Conservation (phyloP, 2,329 filamentous ascomycete genomes). For the Paraphoma chrysanthemicola region DNA sequence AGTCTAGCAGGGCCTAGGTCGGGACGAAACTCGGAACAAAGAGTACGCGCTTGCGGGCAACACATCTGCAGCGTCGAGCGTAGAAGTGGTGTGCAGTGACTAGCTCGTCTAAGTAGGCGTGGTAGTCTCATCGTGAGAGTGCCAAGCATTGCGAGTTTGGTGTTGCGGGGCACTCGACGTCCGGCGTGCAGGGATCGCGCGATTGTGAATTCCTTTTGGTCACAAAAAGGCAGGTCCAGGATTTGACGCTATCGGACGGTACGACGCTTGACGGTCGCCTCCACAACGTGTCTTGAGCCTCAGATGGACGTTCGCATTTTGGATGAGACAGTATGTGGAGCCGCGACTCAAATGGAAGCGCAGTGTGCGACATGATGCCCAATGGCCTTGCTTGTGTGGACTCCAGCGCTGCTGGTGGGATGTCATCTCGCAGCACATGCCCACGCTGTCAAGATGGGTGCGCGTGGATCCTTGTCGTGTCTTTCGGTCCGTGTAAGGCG, state of each 20-base stretch:
- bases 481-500: conserved; percentile 21
- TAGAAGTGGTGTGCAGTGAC: background rate
- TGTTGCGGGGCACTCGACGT: conserved; percentile 38
- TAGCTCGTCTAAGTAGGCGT: background rate
- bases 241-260: conserved; percentile 1
- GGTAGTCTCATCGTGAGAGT: conserved; percentile 18
- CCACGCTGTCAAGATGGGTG: conserved; percentile 21
- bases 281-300: conserved; percentile 1
- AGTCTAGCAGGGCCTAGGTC: background rate
- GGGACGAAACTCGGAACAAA: background rate
- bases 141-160: conserved; percentile 25
- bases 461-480: conserved; percentile 13
- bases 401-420: conserved; percentile 4
- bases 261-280: background rate
- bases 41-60: background rate
- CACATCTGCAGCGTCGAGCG: background rate
- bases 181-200: conserved; percentile 25
- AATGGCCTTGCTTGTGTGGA: conserved; percentile 3
- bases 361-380: conserved; percentile 3
- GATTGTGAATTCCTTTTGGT: conserved; percentile 17
- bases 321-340: conserved; percentile 1
- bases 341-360: conserved; percentile 6
- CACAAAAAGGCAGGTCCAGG: conserved; percentile 40
- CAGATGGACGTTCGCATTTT: background rate
- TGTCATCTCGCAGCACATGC: conserved; percentile 29